These are phyloP conservation scores for Fusarium sp. DNA, from an alignment of 2,329 filamentous ascomycete species.

Conservation along the genomic window DNA sequence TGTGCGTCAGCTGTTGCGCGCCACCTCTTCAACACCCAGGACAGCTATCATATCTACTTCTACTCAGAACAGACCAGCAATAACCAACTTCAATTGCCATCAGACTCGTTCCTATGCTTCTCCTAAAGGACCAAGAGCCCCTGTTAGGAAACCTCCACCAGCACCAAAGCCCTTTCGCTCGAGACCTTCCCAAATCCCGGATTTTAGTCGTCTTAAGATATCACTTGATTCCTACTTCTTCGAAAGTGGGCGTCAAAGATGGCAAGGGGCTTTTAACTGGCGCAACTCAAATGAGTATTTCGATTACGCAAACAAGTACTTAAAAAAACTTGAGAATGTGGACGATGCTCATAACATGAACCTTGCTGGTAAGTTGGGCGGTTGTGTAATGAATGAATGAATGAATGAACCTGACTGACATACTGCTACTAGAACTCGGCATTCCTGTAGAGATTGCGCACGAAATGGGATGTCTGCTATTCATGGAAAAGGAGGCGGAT, in stretches of 20 bases:
- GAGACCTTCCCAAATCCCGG: neutral
- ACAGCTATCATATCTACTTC: neutral
- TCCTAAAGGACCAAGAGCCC: slow-evolving; percentile 20
- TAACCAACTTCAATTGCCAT: neutral
- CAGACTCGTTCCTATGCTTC: slow-evolving; percentile 39
- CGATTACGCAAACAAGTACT: slow-evolving; percentile 38
- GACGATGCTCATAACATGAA: slow-evolving; percentile 36
- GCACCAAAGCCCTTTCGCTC: slow-evolving; percentile 15
- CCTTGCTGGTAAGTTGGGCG: slow-evolving; percentile 41
- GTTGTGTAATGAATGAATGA: neutral
- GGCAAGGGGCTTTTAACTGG: slow-evolving; percentile 23
- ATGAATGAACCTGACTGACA: slow-evolving; percentile 25
- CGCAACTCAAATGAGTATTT: slow-evolving; percentile 45
- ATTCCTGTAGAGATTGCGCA: slow-evolving; percentile 43
- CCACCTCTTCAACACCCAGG: neutral
- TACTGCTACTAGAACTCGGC: slow-evolving; percentile 25
- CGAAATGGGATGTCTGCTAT: slow-evolving; percentile 48
- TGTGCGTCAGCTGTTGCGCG: slow-evolving; percentile 24
- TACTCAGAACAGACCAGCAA: neutral
- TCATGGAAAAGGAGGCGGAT: slow-evolving; percentile 14
- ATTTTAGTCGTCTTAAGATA: neutral
- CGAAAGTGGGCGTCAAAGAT: slow-evolving; percentile 30
- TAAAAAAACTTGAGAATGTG: slow-evolving; percentile 35
- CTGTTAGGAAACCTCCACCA: slow-evolving; percentile 15
- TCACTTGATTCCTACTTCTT: slow-evolving; percentile 27